Evolutionary conservation across 257 asterid genomes (phyloP).

Genomic region (Voacanga thouarsii): DNA sequence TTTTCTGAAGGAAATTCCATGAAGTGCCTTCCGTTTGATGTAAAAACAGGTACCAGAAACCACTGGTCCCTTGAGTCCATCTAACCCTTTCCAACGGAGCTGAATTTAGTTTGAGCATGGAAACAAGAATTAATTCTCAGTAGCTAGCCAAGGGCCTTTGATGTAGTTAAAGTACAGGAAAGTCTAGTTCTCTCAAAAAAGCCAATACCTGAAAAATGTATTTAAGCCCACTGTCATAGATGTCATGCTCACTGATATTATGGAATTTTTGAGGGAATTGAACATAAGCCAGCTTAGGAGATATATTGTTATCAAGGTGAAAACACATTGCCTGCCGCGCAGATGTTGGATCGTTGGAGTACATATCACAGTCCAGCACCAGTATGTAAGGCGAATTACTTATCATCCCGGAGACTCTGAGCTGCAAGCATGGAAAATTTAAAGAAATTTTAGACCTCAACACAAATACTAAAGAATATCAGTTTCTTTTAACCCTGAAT

Average conservation of each 20-base stretch:
- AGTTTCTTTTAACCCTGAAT: no score
- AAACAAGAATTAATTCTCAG: not conserved
- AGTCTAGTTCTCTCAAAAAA: not conserved
- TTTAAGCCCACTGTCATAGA: conserved; percentile 41
- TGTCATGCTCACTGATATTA: conserved; percentile 46
- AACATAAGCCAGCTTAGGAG: conserved; percentile 47
- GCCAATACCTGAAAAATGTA: conserved; percentile 24
- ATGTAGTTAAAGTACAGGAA: not conserved
- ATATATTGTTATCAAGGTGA: conserved; percentile 33
- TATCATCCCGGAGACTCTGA: conserved; percentile 54
- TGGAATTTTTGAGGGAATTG: conserved; percentile 70
- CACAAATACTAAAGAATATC: no score
- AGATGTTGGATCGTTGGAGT: conserved; percentile 41
- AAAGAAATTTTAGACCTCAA: not conserved
- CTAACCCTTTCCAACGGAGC: conserved; percentile 47
- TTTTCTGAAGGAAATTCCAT: conserved; percentile 12
- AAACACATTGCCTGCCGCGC: conserved; percentile 60
- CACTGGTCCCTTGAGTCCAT: conserved; percentile 57
- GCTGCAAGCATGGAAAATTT: conserved; percentile 35
- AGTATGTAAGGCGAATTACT: conserved; percentile 73
- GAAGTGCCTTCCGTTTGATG: conserved; percentile 49
- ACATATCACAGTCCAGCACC: conserved; percentile 52
- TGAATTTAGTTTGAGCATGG: conserved; percentile 14
- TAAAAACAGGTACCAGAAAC: conserved; percentile 57
- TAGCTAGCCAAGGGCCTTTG: no score